A percentile compares a stretch with the other conserved stretches of the same genome.
phyloP scores from a whole-genome alignment of 2,329 filamentous ascomycete species.

The Neurospora crassa region DNA sequence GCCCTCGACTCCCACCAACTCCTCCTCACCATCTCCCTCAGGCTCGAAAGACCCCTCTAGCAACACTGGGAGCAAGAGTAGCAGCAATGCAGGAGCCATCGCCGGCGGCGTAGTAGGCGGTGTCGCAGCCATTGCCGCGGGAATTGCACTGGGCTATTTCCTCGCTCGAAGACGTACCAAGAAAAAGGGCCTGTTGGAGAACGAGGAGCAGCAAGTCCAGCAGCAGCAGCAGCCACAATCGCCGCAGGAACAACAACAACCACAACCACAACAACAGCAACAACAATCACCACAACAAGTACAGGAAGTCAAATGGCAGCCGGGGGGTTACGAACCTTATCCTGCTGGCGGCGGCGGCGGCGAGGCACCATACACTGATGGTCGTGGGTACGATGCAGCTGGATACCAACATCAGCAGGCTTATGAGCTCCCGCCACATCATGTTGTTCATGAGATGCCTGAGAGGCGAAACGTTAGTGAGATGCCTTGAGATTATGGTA shows the following conservation, averaged over 20 bases:
- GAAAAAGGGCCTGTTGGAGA: not conserved
- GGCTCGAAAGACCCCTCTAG: not conserved
- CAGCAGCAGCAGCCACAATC: not conserved
- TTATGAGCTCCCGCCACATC: not conserved
- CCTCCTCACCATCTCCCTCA: conserved; percentile 6
- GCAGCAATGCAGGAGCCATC: conserved; percentile 20
- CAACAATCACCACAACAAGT: not conserved
- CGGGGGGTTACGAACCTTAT: not conserved
- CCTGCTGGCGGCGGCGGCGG: not conserved
- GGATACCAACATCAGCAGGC: not conserved
- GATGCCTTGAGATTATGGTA: not conserved
- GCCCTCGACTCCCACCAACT: not conserved
- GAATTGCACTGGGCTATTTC: conserved; percentile 9
- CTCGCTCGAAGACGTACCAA: not conserved
- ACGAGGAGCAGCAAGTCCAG: not conserved
- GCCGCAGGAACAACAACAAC: not conserved
- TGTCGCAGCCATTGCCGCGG: conserved; percentile 5
- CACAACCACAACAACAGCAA: not conserved
- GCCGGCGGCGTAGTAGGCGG: conserved; percentile 15
- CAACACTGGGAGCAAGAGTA: not conserved
- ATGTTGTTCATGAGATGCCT: not conserved
- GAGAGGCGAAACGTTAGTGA: not conserved
- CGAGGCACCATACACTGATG: not conserved
- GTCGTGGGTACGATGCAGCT: not conserved
- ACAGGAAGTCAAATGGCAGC: not conserved